Evolutionary conservation across 2,329 filamentous ascomycete genomes (phyloP).

Genomic region (Trichoderma pleuroti): DNA sequence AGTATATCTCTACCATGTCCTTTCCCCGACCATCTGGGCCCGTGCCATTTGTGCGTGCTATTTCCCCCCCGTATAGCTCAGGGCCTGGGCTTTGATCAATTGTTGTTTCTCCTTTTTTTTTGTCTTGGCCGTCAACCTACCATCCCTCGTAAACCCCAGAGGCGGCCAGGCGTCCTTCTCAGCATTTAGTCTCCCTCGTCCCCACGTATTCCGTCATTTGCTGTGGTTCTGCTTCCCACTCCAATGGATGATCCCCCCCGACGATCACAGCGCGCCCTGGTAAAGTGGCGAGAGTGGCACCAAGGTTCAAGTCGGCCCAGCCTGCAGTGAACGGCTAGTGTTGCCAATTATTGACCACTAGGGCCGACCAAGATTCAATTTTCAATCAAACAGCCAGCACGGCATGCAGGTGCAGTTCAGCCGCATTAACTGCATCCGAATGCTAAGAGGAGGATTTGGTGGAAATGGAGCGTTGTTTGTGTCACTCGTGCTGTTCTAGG

Average conservation of each 20-base stretch:
- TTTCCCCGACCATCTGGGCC: not conserved
- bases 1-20: not conserved
- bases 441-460: not conserved
- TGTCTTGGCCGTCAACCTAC: not conserved
- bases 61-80: not conserved
- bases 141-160: not conserved
- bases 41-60: not conserved
- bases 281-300: not conserved
- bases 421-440: not conserved
- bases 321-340: not conserved
- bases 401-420: not conserved
- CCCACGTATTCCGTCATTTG: constrained; percentile 8
- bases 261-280: not conserved
- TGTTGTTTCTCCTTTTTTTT: no score
- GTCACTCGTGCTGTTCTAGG: not conserved
- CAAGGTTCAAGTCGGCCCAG: not conserved
- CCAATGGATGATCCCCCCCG: not conserved
- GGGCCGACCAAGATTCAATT: not conserved
- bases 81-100: not conserved
- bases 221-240: not conserved
- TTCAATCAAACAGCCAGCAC: not conserved
- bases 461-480: not conserved
- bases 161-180: not conserved
- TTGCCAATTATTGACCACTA: not conserved
- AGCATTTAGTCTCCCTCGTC: not conserved